A percentile compares a stretch with the other conserved stretches of the same genome.
These are phyloP conservation scores for Serendipita sp. DNA, from an alignment of 768 basidiomycete species.

Conservation along the genomic window DNA sequence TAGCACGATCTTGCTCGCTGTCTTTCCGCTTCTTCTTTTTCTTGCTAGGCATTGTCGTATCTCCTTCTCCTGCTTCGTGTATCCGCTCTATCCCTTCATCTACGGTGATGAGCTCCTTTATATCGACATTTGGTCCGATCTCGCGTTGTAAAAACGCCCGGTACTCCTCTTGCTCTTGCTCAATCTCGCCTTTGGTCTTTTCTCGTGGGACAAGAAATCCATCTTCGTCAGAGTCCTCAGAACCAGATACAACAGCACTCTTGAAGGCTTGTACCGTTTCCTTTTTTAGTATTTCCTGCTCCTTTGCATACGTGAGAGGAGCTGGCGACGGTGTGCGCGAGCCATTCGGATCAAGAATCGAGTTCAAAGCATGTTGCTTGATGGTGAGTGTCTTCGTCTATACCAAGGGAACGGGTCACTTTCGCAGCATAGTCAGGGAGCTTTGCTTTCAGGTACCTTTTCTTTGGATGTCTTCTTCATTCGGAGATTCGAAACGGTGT, in stretches of 20 bases:
- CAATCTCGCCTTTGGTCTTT: constrained; percentile 61
- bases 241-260: constrained; percentile 20
- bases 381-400: constrained; percentile 61
- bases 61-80: constrained; percentile 16
- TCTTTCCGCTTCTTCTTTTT: constrained; percentile 16
- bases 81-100: constrained; percentile 20
- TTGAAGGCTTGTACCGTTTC: constrained; percentile 84
- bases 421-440: neutral
- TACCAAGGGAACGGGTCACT: neutral
- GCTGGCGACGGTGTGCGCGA: constrained; percentile 42
- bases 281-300: constrained; percentile 53
- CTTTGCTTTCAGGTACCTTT: constrained; percentile 27
- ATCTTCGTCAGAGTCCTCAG: constrained; percentile 37
- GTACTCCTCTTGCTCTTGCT: constrained; percentile 76
- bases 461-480: constrained; percentile 18
- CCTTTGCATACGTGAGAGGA: constrained; percentile 60
- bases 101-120: constrained; percentile 50
- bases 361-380: constrained; percentile 53
- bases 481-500: constrained; percentile 27
- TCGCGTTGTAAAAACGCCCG: constrained; percentile 62
- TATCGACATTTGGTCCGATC: constrained; percentile 46
- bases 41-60: constrained; percentile 21
- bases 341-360: constrained; percentile 32
- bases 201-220: constrained; percentile 59
- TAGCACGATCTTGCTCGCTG: constrained; percentile 15